Base-by-base conservation (phyloP, 1,139 yeast species). In the Geotrichum fermentans region DNA sequence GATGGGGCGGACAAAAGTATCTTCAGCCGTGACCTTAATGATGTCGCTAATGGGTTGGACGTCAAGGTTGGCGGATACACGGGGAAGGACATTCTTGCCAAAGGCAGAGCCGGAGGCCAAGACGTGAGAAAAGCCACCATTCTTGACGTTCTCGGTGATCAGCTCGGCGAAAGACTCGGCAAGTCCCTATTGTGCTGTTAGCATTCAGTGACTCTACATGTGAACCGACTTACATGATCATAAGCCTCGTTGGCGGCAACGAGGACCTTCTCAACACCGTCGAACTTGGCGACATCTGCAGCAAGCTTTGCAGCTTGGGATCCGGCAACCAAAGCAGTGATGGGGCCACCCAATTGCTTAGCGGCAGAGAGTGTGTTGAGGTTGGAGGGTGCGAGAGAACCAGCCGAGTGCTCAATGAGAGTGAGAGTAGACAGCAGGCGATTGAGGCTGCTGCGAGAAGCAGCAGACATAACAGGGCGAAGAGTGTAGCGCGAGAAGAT, bases 11-110 rank as follows among this genome's bases (percentile, higher is more conserved):
- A 82, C 81, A 68, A 92, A 92, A 5, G 95, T 86, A 54, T 77
- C 77, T 24, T 78, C 74, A 47, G 80, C 73, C 56, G 77, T 77
- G 40, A 92, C 82, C 61, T 79, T 78, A 56, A 77, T 77, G 52
- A 92, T 76, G 62, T 92, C 97, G 34, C 90, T 79, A 50, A 92
- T 70, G 40, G 97, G 97, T 70, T 92, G 97, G 24, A 79, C 77
- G 62, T 92, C 96, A 52, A 90, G 71, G 51, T 84, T 62, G 1
- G 97, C 97, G 32, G 87, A 95, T 30, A 86, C 75, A 58, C 98
- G 77, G 34, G 98, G 97, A 49, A 92, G 71, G 41, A 90, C 70
- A 54, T 85, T 84, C 67, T 90, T 90, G 45, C 97, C 97, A 22
- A 82, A 83, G 0, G 96, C 81, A 14, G 95, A 82, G 38, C 92